A percentile compares a stretch with the other conserved stretches of the same genome.
Evolutionary conservation across 2,329 filamentous ascomycete species (phyloP).

Genomic region (Colletotrichum musicola): DNA sequence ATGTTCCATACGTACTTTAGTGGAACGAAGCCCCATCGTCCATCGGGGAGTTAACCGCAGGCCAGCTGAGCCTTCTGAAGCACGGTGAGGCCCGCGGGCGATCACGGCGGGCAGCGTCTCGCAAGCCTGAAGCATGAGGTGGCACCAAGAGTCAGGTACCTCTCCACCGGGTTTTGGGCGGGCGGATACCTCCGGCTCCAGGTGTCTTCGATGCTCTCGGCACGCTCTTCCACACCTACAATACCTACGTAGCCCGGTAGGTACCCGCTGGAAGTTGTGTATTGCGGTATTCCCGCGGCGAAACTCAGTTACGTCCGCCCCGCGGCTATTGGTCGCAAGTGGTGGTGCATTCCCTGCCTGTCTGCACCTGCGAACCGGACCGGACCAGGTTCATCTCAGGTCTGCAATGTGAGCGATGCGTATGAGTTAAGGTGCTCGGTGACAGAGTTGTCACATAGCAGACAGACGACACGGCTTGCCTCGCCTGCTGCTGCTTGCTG

Average conservation of each 20-base stretch:
- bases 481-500: background rate
- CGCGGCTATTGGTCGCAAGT: background rate
- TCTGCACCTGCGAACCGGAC: background rate
- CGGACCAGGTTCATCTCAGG: slow-evolving; percentile 38
- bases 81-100: background rate
- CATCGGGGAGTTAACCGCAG: background rate
- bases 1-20: too few species aligned
- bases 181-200: slow-evolving; percentile 12
- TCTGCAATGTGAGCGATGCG: slow-evolving; percentile 6
- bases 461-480: background rate
- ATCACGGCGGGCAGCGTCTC: background rate
- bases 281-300: slow-evolving; percentile 5
- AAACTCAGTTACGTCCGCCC: slow-evolving; percentile 5
- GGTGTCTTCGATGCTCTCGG: background rate
- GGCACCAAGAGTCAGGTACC: slow-evolving; percentile 2
- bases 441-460: background rate
- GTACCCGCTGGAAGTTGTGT: background rate
- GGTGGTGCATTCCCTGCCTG: too few species aligned
- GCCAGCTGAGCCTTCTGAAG: slow-evolving; percentile 7
- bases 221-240: too few species aligned
- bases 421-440: slow-evolving; percentile 4
- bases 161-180: slow-evolving; percentile 4
- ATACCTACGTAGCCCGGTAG: too few species aligned
- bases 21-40: too few species aligned
- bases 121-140: background rate